Conservation (phyloP, 805 yeast species). For the Hanseniaspora thailandica region DNA sequence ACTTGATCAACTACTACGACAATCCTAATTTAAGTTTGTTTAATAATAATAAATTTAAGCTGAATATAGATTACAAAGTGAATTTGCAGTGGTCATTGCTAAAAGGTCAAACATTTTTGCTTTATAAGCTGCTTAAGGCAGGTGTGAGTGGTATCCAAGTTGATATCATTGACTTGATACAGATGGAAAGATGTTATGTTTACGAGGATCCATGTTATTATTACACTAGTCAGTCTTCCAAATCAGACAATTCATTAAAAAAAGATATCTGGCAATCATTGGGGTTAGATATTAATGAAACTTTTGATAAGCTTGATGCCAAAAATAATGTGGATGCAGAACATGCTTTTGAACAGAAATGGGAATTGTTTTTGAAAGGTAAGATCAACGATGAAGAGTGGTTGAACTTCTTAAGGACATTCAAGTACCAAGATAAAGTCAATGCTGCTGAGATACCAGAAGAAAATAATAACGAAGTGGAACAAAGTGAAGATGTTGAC, state of each 20-base stretch:
- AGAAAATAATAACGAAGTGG: not conserved
- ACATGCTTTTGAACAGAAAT: not conserved
- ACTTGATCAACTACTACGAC: slow-evolving; percentile 20
- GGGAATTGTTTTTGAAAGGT: slow-evolving; percentile 8
- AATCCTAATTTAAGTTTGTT: slow-evolving; percentile 39
- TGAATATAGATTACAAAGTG: slow-evolving; percentile 47
- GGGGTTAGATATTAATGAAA: slow-evolving; percentile 8
- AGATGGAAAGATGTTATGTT: slow-evolving; percentile 14
- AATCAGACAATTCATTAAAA: not conserved
- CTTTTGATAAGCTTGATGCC: not conserved
- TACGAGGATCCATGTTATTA: slow-evolving; percentile 13
- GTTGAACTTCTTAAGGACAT: slow-evolving; percentile 1
- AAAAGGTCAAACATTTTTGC: slow-evolving; percentile 58
- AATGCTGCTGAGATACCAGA: not conserved
- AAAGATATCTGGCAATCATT: slow-evolving; percentile 11
- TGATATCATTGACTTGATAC: slow-evolving; percentile 5
- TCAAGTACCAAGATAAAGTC: not conserved
- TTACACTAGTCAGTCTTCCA: not conserved
- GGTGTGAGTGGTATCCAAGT: slow-evolving; percentile 4
- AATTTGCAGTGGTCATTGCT: slow-evolving; percentile 48
- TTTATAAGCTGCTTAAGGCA: slow-evolving; percentile 8
- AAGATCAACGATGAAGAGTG: slow-evolving; percentile 6
- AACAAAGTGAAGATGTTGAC: not conserved
- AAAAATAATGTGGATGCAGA: not conserved
- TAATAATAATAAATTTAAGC: slow-evolving; percentile 50